These are phyloP conservation scores for Teunomyces gatunensis DNA, from an alignment of 805 yeast genomes.

Conservation along the genomic window DNA sequence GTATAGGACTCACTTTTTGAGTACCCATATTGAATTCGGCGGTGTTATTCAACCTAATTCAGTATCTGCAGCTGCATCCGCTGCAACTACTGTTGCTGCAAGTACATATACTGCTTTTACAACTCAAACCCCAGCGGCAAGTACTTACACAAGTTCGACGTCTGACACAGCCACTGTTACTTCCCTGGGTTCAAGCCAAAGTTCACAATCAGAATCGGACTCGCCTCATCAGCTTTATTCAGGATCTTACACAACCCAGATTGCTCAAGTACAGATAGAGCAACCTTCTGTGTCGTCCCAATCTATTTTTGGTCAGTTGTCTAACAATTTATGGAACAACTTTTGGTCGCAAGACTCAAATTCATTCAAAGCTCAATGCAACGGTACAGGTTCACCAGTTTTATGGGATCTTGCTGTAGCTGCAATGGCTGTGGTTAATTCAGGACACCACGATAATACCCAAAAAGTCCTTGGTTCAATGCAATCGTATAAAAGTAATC, in stretches of 20 bases:
- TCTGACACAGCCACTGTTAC: no score
- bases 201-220: background rate
- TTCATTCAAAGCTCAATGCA: conserved; percentile 16
- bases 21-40: background rate
- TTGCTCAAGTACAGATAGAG: conserved; percentile 6
- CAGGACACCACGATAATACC: conserved; percentile 13
- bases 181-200: background rate
- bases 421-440: conserved; percentile 17
- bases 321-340: conserved; percentile 10
- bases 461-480: conserved; percentile 12
- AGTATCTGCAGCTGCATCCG: background rate
- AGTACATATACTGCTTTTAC: background rate
- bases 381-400: conserved; percentile 11
- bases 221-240: background rate
- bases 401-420: conserved; percentile 27
- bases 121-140: background rate
- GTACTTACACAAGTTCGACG: no score
- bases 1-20: background rate
- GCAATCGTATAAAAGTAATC: conserved; percentile 15
- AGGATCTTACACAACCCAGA: background rate
- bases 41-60: background rate
- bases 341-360: conserved; percentile 11
- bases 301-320: conserved; percentile 10
- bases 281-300: conserved; percentile 12
- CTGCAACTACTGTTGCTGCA: background rate